Evolutionary conservation across 1,284 basidiomycete genomes (phyloP).

Genomic region (Cutaneotrichosporon sp.): DNA sequence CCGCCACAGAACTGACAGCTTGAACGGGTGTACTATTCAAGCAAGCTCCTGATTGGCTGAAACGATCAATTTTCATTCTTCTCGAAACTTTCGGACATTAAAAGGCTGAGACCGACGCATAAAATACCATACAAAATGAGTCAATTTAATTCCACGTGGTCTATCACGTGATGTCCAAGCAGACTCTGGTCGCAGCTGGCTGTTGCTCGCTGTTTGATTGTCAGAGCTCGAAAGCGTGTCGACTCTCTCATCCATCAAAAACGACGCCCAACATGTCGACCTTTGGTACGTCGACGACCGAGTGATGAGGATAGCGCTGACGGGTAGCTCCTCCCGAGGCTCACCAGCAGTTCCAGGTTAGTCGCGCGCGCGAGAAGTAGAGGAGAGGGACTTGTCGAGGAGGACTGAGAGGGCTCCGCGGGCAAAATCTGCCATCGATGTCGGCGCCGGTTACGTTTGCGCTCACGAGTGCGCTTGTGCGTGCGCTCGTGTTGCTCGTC

Average conservation of each 20-base stretch:
- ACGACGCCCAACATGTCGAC: slow-evolving; percentile 13
- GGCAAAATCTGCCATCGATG: not conserved
- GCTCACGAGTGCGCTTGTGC: too few relatives aligned
- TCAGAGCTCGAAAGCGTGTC: not conserved
- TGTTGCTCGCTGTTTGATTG: too few relatives aligned
- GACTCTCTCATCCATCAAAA: not conserved
- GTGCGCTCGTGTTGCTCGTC: too few relatives aligned
- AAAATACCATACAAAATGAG: not conserved
- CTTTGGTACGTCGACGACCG: not conserved
- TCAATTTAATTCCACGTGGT: not conserved
- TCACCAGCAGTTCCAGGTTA: slow-evolving; percentile 79
- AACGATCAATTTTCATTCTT: too few relatives aligned
- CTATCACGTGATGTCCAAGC: not conserved
- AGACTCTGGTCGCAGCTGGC: too few relatives aligned
- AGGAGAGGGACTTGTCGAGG: not conserved
- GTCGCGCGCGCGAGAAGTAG: not conserved
- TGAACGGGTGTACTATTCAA: too few relatives aligned
- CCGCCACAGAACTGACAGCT: not conserved
- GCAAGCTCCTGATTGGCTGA: not conserved
- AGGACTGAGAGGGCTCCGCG: not conserved
- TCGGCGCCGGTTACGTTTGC: too few relatives aligned
- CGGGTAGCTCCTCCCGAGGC: slow-evolving; percentile 85
- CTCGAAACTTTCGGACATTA: not conserved
- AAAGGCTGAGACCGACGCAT: not conserved
- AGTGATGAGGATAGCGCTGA: not conserved